Evolutionary conservation across 176 grass and related monocot species (phyloP).

Genomic region (Leersia perrieri): DNA sequence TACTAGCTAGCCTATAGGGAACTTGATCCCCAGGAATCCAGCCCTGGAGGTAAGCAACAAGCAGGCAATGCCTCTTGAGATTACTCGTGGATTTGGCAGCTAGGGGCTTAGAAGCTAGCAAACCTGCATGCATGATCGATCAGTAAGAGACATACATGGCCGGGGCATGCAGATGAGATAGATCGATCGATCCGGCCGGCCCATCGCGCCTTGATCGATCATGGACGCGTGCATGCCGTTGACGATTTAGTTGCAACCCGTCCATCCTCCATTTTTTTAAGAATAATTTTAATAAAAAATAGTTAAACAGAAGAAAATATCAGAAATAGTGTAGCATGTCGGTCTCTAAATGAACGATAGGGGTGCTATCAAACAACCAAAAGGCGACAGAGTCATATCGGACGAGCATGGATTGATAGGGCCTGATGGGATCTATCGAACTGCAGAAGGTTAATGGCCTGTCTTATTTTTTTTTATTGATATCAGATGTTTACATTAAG

Average conservation of each 20-base stretch:
- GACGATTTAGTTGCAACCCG: not conserved
- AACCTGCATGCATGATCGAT: not conserved
- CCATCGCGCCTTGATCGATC: not conserved
- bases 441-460: too few species aligned
- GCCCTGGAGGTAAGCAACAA: constrained; percentile 41
- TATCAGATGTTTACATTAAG: too few species aligned
- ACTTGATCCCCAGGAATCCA: constrained; percentile 20
- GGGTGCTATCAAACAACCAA: too few species aligned
- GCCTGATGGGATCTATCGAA: too few species aligned
- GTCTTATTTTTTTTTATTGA: too few species aligned
- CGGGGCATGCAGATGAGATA: not conserved
- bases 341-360: too few species aligned
- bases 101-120: constrained; percentile 17
- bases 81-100: constrained; percentile 34
- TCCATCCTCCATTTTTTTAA: too few species aligned
- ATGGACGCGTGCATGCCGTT: not conserved
- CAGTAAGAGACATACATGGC: constrained; percentile 1
- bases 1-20: not conserved
- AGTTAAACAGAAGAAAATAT: too few species aligned
- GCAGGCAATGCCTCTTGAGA: constrained; percentile 12
- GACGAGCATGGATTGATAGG: too few species aligned
- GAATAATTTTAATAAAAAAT: too few species aligned
- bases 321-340: too few species aligned
- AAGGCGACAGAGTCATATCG: too few species aligned
- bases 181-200: not conserved